Evolutionary conservation across 805 yeast genomes (phyloP).

Genomic region (Candida manassasensis): DNA sequence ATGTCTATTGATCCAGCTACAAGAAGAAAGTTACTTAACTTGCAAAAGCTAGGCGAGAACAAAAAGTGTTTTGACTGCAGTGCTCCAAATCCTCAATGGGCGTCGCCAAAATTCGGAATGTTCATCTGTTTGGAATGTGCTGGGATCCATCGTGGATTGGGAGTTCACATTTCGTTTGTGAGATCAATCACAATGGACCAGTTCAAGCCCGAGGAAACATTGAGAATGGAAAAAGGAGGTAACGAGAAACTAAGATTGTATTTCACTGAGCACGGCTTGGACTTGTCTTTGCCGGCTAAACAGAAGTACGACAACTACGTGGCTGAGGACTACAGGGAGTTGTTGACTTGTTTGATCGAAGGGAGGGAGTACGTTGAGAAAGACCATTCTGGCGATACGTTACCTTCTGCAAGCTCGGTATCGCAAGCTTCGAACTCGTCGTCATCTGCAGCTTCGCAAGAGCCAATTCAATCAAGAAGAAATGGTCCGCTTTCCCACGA

Average conservation of each 20-base stretch:
- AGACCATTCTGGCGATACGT: constrained; percentile 48
- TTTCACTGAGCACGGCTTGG: constrained; percentile 69
- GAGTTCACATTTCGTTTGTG: constrained; percentile 95
- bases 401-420: constrained; percentile 25
- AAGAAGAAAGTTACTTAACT: constrained; percentile 66
- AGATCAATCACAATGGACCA: constrained; percentile 98
- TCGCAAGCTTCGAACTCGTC: constrained; percentile 2
- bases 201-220: constrained; percentile 87
- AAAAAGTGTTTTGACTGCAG: constrained; percentile 90
- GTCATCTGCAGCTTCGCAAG: constrained; percentile 13
- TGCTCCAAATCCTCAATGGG: constrained; percentile 99
- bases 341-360: constrained; percentile 68
- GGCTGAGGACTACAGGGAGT: constrained; percentile 91
- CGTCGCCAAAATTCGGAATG: constrained; percentile 95
- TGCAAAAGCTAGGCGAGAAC: constrained; percentile 71
- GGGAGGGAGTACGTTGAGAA: constrained; percentile 66
- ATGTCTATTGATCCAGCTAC: constrained; percentile 92
- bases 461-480: constrained; percentile 35
- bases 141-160: constrained; percentile 91
- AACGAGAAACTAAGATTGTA: constrained; percentile 70
- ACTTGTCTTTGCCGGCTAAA: constrained; percentile 56
- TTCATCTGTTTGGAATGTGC: constrained; percentile 98
- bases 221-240: constrained; percentile 92
- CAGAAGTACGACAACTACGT: constrained; percentile 81
- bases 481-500: constrained; percentile 26